These are phyloP conservation scores for Hanseniaspora occidentalis DNA, from an alignment of 805 yeast genomes.

Conservation along the genomic window DNA sequence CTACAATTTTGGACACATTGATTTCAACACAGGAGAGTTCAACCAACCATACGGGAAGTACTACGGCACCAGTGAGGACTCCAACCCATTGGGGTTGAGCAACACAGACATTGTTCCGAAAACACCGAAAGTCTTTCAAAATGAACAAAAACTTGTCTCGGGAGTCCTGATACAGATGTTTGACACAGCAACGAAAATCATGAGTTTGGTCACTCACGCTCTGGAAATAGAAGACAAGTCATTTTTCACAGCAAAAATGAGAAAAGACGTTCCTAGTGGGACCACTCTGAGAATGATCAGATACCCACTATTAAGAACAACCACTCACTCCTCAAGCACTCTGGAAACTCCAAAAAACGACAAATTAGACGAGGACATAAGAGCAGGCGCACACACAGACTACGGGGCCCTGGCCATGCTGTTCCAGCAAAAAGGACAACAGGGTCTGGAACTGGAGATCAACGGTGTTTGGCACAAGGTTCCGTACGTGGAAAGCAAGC, in stretches of 20 bases:
- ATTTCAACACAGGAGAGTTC: slow-evolving; percentile 36
- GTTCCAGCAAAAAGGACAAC: slow-evolving; percentile 58
- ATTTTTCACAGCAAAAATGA: slow-evolving; percentile 56
- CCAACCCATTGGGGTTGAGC: not conserved
- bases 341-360: slow-evolving; percentile 16
- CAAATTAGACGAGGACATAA: slow-evolving; percentile 38
- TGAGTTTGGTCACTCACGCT: slow-evolving; percentile 48
- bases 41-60: slow-evolving; percentile 11
- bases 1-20: slow-evolving; percentile 49
- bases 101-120: not conserved
- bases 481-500: no score
- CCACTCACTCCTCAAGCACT: slow-evolving; percentile 1
- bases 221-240: slow-evolving; percentile 41
- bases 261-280: slow-evolving; percentile 37
- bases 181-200: slow-evolving; percentile 34
- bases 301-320: slow-evolving; percentile 48
- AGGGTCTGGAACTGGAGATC: slow-evolving; percentile 36
- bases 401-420: slow-evolving; percentile 65
- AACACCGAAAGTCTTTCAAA: slow-evolving; percentile 39
- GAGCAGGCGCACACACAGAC: slow-evolving; percentile 85
- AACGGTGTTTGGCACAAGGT: no score
- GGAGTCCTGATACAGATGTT: slow-evolving; percentile 35
- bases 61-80: not conserved
- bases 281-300: slow-evolving; percentile 58
- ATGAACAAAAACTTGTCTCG: slow-evolving; percentile 31